phyloP scores from a whole-genome alignment of 495 filamentous ascomycete genomes.

The Melanomma pulvis-pyrius region DNA sequence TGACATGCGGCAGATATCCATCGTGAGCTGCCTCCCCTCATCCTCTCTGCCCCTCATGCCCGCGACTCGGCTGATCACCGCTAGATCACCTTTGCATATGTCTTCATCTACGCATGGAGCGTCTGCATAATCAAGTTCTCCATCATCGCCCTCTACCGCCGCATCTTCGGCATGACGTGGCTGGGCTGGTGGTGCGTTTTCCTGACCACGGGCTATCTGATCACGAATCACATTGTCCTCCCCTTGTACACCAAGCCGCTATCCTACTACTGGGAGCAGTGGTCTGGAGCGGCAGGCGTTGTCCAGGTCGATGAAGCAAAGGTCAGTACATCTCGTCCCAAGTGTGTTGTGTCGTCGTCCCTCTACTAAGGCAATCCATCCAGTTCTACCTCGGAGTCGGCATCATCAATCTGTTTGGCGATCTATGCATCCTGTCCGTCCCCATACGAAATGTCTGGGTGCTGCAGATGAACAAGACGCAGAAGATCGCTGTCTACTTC shows the following conservation, averaged over 20 bases:
- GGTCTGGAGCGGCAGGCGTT: slow-evolving; percentile 11
- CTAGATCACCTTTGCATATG: slow-evolving; percentile 15
- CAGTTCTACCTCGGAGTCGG: slow-evolving; percentile 16
- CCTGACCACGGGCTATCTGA: slow-evolving; percentile 12
- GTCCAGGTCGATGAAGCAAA: slow-evolving; percentile 16
- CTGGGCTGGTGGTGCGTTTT: slow-evolving; percentile 21
- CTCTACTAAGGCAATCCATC: neutral
- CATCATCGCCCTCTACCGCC: slow-evolving; percentile 2
- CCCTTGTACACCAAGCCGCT: slow-evolving; percentile 15
- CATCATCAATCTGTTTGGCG: slow-evolving; percentile 18
- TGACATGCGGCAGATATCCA: slow-evolving; percentile 12
- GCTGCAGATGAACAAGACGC: slow-evolving; percentile 9
- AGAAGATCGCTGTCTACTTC: slow-evolving; percentile 8
- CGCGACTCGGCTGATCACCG: neutral
- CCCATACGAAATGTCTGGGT: slow-evolving; percentile 5
- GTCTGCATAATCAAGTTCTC: neutral
- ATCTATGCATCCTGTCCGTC: slow-evolving; percentile 7
- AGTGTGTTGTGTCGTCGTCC: neutral
- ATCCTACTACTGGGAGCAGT: slow-evolving; percentile 14
- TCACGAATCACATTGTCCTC: slow-evolving; percentile 18
- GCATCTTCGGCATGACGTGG: slow-evolving; percentile 16
- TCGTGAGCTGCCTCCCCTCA: neutral
- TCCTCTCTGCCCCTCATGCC: neutral
- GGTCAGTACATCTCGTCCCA: neutral
- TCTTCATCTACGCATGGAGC: slow-evolving; percentile 17